phyloP scores from a whole-genome alignment of 768 basidiomycete genomes.

The Amanita exitialis region DNA sequence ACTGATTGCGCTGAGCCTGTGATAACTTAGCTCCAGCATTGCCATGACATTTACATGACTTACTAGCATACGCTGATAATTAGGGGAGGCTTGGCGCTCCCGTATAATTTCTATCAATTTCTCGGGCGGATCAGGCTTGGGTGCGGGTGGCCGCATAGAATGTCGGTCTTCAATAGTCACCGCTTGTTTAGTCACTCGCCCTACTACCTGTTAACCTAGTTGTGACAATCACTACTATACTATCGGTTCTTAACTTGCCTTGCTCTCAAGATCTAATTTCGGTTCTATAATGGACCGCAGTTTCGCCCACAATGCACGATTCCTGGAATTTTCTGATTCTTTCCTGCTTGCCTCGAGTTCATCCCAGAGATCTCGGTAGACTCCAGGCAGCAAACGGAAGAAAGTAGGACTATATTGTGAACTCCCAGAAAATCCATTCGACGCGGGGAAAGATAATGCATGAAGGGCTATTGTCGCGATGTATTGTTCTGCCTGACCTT shows the following conservation, averaged over 20 bases:
- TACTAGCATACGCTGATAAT: conserved; percentile 88
- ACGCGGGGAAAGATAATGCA: conserved; percentile 52
- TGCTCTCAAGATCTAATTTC: conserved; percentile 37
- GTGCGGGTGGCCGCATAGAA: conserved; percentile 1
- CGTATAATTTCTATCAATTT: conserved; percentile 50
- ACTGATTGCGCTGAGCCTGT: conserved; percentile 63
- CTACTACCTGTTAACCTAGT: background rate
- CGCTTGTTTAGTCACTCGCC: background rate
- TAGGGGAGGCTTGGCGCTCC: conserved; percentile 46
- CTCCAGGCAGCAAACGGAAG: conserved; percentile 70
- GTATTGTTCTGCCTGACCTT: conserved; percentile 81
- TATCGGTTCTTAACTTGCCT: conserved; percentile 22
- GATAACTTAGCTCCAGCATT: conserved; percentile 2
- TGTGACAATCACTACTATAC: background rate
- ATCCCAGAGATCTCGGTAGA: conserved; percentile 87
- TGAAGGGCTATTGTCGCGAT: conserved; percentile 82
- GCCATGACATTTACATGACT: conserved; percentile 17
- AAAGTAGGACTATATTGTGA: conserved; percentile 45
- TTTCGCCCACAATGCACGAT: conserved; percentile 63
- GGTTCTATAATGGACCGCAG: conserved; percentile 51
- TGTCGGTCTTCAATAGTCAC: background rate
- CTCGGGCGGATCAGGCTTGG: conserved; percentile 25
- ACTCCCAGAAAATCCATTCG: conserved; percentile 50
- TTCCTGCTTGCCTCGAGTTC: conserved; percentile 68
- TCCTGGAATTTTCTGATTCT: conserved; percentile 46